Percentiles rank a stretch among this genome's conserved stretches.
These are phyloP conservation scores for Geotrichum histeridarum DNA, from an alignment of 1,139 yeast species.

Conservation along the genomic window DNA sequence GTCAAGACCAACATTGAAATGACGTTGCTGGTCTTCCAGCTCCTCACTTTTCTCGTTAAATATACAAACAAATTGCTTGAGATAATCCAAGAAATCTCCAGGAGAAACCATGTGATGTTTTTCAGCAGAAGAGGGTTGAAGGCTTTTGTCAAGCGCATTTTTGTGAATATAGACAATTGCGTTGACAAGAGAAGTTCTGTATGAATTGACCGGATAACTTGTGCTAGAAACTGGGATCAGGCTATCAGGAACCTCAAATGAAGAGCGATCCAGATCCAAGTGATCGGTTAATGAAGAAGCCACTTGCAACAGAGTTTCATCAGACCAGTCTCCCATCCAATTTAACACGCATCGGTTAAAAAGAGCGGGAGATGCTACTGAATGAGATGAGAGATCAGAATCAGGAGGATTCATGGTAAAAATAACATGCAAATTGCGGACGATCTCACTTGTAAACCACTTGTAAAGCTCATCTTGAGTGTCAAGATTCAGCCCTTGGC, in stretches of 20 bases:
- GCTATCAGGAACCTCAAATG: slow-evolving; percentile 37
- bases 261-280: slow-evolving; percentile 52
- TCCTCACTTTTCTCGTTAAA: slow-evolving; percentile 46
- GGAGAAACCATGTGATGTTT: slow-evolving; percentile 41
- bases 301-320: slow-evolving; percentile 48
- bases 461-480: slow-evolving; percentile 64
- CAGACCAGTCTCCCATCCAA: slow-evolving; percentile 88
- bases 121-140: not conserved
- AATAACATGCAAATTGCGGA: slow-evolving; percentile 73
- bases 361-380: slow-evolving; percentile 80
- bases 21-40: slow-evolving; percentile 65
- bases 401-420: slow-evolving; percentile 66
- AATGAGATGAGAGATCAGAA: slow-evolving; percentile 39
- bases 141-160: slow-evolving; percentile 9
- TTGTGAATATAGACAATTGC: slow-evolving; percentile 48
- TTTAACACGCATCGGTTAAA: slow-evolving; percentile 85
- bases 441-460: slow-evolving; percentile 70
- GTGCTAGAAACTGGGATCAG: slow-evolving; percentile 22
- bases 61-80: slow-evolving; percentile 45
- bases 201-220: slow-evolving; percentile 27
- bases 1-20: slow-evolving; percentile 67
- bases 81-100: slow-evolving; percentile 51
- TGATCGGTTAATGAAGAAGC: slow-evolving; percentile 42
- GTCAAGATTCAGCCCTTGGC: slow-evolving; percentile 61
- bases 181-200: slow-evolving; percentile 49